phyloP scores from a whole-genome alignment of 495 filamentous ascomycete species.

The Astrothelium subdiscretum region DNA sequence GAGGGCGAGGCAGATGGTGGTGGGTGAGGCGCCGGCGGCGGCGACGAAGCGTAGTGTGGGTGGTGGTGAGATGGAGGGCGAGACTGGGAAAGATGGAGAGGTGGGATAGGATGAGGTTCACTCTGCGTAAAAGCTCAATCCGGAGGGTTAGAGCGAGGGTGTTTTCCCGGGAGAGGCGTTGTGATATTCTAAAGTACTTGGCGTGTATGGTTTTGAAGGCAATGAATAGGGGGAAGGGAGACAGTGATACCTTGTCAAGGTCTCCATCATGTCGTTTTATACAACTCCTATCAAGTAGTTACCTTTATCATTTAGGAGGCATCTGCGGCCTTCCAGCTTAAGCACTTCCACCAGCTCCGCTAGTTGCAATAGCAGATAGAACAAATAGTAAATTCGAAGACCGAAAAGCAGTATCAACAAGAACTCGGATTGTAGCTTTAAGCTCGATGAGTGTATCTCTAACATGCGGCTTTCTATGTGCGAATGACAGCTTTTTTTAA shows the following conservation, averaged over 20 bases:
- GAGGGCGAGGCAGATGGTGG: slow-evolving; percentile 25
- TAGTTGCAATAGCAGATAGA: no score
- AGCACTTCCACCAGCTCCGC: background rate
- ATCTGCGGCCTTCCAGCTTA: background rate
- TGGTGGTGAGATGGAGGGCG: background rate
- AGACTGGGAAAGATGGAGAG: background rate
- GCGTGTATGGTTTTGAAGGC: background rate
- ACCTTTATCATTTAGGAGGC: background rate
- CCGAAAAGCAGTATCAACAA: no score
- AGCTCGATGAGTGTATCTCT: background rate
- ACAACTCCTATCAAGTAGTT: background rate
- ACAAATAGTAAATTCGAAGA: no score
- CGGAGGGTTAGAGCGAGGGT: background rate
- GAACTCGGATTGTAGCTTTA: background rate
- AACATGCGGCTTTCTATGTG: background rate
- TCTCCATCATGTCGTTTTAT: background rate
- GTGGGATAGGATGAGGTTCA: no score
- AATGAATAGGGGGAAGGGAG: no score
- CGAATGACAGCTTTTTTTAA: background rate
- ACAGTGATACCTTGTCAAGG: background rate
- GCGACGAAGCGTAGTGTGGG: background rate
- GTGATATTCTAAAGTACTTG: no score
- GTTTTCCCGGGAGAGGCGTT: background rate
- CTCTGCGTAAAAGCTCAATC: no score
- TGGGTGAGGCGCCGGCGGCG: background rate